A percentile compares a stretch with the other conserved stretches of the same genome.
These are phyloP conservation scores for Rhinocladiella similis DNA, from an alignment of 2,329 filamentous ascomycete genomes.

Conservation along the genomic window DNA sequence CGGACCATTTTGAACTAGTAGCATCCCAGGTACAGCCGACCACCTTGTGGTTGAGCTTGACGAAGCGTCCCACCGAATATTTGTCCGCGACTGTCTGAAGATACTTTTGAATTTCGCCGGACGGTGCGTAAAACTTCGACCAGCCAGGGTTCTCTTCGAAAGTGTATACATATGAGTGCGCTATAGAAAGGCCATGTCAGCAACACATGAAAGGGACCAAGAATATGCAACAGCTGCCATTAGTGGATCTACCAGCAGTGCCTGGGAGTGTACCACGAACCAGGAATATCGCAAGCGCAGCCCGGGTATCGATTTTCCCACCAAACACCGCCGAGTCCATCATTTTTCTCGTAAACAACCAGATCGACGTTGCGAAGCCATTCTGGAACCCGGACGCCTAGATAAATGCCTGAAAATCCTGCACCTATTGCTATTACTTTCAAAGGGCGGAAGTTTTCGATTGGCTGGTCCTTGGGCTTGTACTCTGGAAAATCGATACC, in stretches of 20 bases:
- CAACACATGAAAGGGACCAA: neutral
- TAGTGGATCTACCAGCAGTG: too few relatives aligned
- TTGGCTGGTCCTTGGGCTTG: constrained; percentile 8
- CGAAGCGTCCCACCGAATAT: constrained; percentile 50
- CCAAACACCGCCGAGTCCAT: constrained; percentile 34
- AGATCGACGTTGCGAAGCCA: constrained; percentile 22
- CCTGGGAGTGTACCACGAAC: neutral
- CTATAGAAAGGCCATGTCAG: constrained; percentile 4
- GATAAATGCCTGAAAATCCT: constrained; percentile 42
- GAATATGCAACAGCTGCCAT: neutral
- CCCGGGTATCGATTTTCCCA: constrained; percentile 33
- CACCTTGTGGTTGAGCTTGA: constrained; percentile 58
- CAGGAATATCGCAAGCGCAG: constrained; percentile 17
- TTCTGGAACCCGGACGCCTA: constrained; percentile 33
- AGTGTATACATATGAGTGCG: constrained; percentile 35
- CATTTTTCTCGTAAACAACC: constrained; percentile 30
- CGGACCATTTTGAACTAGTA: constrained; percentile 26
- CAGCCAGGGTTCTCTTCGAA: constrained; percentile 22
- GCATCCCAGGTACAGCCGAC: constrained; percentile 58
- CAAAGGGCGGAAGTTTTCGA: constrained; percentile 25
- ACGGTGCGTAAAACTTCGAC: constrained; percentile 11
- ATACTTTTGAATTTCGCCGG: constrained; percentile 20
- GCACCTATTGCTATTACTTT: constrained; percentile 41
- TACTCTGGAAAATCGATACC: too few relatives aligned
- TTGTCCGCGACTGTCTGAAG: constrained; percentile 11